phyloP scores from a whole-genome alignment of 495 filamentous ascomycete genomes.

The Penicillium lividum region DNA sequence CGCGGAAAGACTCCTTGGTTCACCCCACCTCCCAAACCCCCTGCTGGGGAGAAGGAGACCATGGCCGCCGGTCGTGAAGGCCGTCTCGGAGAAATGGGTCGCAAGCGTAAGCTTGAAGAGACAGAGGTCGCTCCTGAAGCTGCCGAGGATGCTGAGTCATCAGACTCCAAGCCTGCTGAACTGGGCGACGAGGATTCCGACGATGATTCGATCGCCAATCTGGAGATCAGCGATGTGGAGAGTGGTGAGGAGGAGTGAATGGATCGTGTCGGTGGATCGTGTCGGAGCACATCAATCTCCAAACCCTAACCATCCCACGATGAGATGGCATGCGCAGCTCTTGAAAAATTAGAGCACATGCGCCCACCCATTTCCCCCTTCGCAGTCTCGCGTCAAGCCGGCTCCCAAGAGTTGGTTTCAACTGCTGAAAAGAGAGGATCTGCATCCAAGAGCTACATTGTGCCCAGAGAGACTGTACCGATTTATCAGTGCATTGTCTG shows the following conservation, averaged over 20 bases:
- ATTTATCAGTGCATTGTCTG: neutral
- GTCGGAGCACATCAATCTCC: neutral
- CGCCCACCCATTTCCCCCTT: conserved; percentile 2
- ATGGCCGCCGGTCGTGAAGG: conserved; percentile 62
- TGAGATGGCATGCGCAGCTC: conserved; percentile 8
- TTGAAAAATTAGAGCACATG: conserved; percentile 16
- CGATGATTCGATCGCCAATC: conserved; percentile 44
- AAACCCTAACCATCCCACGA: neutral
- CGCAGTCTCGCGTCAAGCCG: conserved; percentile 1
- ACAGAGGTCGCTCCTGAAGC: conserved; percentile 33
- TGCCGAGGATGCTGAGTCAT: conserved; percentile 27
- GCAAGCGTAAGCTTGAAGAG: conserved; percentile 54
- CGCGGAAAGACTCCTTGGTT: conserved; percentile 96
- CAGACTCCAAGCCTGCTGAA: conserved; percentile 29
- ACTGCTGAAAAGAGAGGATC: neutral
- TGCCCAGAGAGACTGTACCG: neutral
- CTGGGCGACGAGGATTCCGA: conserved; percentile 31
- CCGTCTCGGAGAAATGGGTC: conserved; percentile 63
- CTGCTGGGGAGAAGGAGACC: conserved; percentile 52
- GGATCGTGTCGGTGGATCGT: neutral
- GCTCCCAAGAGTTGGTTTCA: conserved; percentile 1
- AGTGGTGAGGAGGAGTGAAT: conserved; percentile 46
- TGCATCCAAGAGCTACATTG: neutral
- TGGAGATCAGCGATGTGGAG: conserved; percentile 47
- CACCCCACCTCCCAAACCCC: conserved; percentile 69